A percentile compares a stretch with the other conserved stretches of the same genome.
These are phyloP conservation scores for Tetrapisispora arboricola DNA, from an alignment of 805 yeast species.

Conservation along the genomic window DNA sequence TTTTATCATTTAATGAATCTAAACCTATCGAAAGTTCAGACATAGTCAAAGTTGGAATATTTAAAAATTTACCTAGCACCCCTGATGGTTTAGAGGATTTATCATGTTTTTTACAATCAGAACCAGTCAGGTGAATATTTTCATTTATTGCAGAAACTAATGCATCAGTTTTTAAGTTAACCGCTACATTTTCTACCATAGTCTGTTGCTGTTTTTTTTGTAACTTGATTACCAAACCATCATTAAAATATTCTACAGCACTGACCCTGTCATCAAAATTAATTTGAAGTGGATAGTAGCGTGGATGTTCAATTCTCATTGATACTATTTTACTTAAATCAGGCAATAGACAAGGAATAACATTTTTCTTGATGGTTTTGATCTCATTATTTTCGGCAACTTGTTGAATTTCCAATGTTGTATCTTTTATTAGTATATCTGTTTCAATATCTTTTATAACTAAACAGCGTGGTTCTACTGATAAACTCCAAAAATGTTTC, in stretches of 20 bases:
- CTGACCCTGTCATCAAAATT: slow-evolving; percentile 26
- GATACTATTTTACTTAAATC: slow-evolving; percentile 38
- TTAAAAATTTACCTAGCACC: neutral
- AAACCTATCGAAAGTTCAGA: slow-evolving; percentile 8
- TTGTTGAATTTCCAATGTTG: slow-evolving; percentile 32
- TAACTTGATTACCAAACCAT: slow-evolving; percentile 22
- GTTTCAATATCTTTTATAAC: slow-evolving; percentile 61
- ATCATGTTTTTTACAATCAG: neutral
- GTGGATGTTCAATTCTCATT: slow-evolving; percentile 38
- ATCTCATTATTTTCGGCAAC: slow-evolving; percentile 31
- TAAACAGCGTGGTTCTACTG: slow-evolving; percentile 75
- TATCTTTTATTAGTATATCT: slow-evolving; percentile 39
- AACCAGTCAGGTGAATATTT: neutral
- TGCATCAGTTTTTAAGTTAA: neutral
- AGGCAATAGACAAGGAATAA: slow-evolving; percentile 66
- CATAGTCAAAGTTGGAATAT: slow-evolving; percentile 9
- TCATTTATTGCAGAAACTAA: neutral
- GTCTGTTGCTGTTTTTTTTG: slow-evolving; percentile 8
- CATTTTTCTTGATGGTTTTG: slow-evolving; percentile 10
- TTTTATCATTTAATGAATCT: neutral
- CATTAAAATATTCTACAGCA: slow-evolving; percentile 18
- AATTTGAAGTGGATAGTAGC: slow-evolving; percentile 43
- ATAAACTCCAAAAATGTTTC: slow-evolving; percentile 82
- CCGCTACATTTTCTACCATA: neutral
- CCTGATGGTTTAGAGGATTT: neutral